Evolutionary conservation across 1,284 basidiomycete genomes (phyloP), one percentile per base, ranked within the genome.

Genomic region (Mycosarcoma mackinlayi): DNA sequence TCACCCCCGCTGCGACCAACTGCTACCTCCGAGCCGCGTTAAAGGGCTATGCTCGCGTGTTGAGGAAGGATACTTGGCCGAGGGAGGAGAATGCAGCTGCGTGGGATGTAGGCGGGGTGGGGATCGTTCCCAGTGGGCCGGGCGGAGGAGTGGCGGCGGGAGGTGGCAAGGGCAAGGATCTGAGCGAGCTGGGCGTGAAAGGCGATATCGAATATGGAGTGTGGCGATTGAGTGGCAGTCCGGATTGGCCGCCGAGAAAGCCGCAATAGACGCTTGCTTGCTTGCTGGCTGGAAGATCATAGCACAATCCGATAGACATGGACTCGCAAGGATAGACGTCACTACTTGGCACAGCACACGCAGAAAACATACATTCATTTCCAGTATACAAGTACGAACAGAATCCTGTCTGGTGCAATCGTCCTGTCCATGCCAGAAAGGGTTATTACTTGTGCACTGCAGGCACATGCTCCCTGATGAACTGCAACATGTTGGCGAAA

Each of bases 141-240:
- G 68, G 71, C 10, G 59, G 63, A 8, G 71, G 71, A 11, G 71
- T 73, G 0, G 65, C 58, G 2, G 47, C 71, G 10, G 50, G 46
- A 5, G 53, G 60, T 16, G 71, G 66, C 11, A 77, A 70, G 47
- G 71, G 63, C 5, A 60, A 54, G 39, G 58, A 73, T 33, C 37
- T 75, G 42, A 23, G 10, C 8, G 54, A 50, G 34, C 3, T 61
- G 4, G 59, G 60, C 8, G 62, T 58, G 18, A 60, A 71, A 24
- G 75, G 75, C 6, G 75, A 77, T 49, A 69, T 77, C 41, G 75
- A 77, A 61, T 65, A 68, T 25, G 70, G 73, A 2, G 49, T 73
- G 1, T 77, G 75, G 75, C 37, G 60, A 19, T 19, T 74, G 37
- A 59, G 44, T 10, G 68, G 68, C 30, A 51, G 50, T 24, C 59